phyloP scores from a whole-genome alignment of 2,329 filamentous ascomycete species.

The Aspergillus caelatus region DNA sequence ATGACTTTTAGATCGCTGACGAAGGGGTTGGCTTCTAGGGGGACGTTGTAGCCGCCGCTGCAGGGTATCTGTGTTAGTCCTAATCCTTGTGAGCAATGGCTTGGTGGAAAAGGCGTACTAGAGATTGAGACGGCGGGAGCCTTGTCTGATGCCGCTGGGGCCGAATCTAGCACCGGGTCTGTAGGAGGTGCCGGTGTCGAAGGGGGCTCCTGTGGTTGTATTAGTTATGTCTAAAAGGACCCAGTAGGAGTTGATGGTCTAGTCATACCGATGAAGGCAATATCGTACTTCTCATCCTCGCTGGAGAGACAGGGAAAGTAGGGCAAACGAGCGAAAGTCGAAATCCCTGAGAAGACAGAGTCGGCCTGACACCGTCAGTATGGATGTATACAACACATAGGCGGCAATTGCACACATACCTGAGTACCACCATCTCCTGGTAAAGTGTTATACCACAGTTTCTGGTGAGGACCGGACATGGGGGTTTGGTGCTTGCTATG shows the following conservation, averaged over 20 bases:
- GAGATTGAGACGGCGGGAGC: constrained; percentile 80
- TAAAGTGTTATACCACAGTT: constrained; percentile 79
- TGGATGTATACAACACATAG: not conserved
- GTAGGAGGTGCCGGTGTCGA: constrained; percentile 85
- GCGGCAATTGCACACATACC: constrained; percentile 47
- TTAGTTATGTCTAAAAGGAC: not conserved
- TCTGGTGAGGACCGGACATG: constrained; percentile 69
- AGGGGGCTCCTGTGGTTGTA: constrained; percentile 67
- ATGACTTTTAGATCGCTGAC: constrained; percentile 77
- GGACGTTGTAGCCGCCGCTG: constrained; percentile 86
- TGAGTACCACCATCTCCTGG: constrained; percentile 84
- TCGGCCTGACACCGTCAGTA: constrained; percentile 62
- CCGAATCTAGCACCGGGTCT: constrained; percentile 82
- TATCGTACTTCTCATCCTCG: constrained; percentile 73
- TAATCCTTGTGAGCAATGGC: constrained; percentile 8
- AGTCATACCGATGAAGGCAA: constrained; percentile 74
- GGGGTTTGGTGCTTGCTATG: constrained; percentile 65
- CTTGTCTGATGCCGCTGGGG: constrained; percentile 81
- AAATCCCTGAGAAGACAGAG: constrained; percentile 85
- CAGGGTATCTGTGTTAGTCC: constrained; percentile 52
- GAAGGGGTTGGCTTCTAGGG: constrained; percentile 77
- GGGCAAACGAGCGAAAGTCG: constrained; percentile 77
- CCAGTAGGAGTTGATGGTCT: not conserved
- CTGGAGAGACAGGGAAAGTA: constrained; percentile 77
- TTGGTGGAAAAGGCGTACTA: constrained; percentile 63